Base-by-base conservation (phyloP, 495 filamentous ascomycete genomes). In the Xylaria nigripes region DNA sequence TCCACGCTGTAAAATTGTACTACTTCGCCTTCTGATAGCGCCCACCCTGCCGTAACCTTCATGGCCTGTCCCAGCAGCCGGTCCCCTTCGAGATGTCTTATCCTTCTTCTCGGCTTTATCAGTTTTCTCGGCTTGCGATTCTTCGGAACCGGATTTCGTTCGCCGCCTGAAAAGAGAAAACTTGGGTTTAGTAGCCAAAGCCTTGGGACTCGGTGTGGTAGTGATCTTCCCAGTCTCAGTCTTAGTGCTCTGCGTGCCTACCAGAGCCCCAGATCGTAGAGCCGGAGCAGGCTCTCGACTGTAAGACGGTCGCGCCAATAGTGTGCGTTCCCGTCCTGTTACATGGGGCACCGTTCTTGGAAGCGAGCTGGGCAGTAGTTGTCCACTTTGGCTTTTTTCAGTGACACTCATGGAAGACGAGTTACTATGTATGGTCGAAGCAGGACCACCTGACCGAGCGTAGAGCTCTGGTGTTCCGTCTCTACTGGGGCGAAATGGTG, bases 21-120 rank as follows among this genome's bases (percentile, higher is more conserved):
- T 80, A 58, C 84, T 86, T 34, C 83, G 77, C 30, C 84, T 79
- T 45, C 80, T 76, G 9, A 73, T 60, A 3, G 71, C 64, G 25
- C 79, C 76, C 81, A 94, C 63, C 2, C 81, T 86, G 7, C 90
- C 89, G 66, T 97, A 97, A 42, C 92, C 93, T 72, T 97, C 93
- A 68, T 97, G 90, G 2, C 93, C 93, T 29, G 94, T 99, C 30
- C 93, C 94, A 25, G 93, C 93, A 6, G 78, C 80, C 16, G 93
- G 93, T 0, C 93, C 94, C 68, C 92, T 95, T 50, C 86, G 82
- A 13, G 69, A 36, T 5, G 72, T 52, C 58, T 82, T 86, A 19
- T 82, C 76, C 44, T 68, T 76, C 49, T 74, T 76, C 50, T 72
- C 27, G 4, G 27, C 27, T 29, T n/a, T n/a, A n/a, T n/a, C n/a